Percentiles rank a stretch among this genome's conserved stretches.
These are phyloP conservation scores for Agaricus subrufescens DNA, from an alignment of 768 basidiomycete species.

Conservation along the genomic window DNA sequence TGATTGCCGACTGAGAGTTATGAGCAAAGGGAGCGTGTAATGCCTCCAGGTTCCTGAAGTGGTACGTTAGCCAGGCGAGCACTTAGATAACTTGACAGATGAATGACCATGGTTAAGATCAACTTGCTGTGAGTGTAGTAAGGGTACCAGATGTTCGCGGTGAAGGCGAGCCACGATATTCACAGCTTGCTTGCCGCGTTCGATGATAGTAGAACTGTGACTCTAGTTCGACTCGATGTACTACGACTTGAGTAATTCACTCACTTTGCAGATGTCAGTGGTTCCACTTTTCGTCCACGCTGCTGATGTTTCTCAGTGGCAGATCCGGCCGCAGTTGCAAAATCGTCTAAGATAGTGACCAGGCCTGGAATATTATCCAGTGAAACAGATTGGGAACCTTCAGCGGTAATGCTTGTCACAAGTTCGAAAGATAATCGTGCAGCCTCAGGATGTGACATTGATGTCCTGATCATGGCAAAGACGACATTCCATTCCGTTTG, in stretches of 20 bases:
- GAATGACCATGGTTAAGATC: constrained; percentile 36
- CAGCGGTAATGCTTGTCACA: constrained; percentile 57
- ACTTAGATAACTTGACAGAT: neutral
- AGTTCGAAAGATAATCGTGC: constrained; percentile 81
- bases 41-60: constrained; percentile 63
- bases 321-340: constrained; percentile 67
- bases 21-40: constrained; percentile 69
- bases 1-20: constrained; percentile 74
- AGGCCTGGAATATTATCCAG: constrained; percentile 80
- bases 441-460: constrained; percentile 82
- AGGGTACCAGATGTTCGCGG: constrained; percentile 46
- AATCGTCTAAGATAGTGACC: constrained; percentile 80
- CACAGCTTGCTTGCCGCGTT: constrained; percentile 78
- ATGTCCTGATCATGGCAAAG: constrained; percentile 82
- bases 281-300: constrained; percentile 45
- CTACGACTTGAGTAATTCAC: constrained; percentile 9
- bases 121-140: constrained; percentile 47
- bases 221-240: constrained; percentile 8
- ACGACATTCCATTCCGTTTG: constrained; percentile 96
- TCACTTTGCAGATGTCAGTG: constrained; percentile 48
- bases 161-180: constrained; percentile 77
- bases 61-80: neutral
- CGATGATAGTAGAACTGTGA: constrained; percentile 66
- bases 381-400: constrained; percentile 59
- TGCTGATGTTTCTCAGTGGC: constrained; percentile 55